Evolutionary conservation across 768 basidiomycete species (phyloP).

Genomic region (Cubamyces sp.): DNA sequence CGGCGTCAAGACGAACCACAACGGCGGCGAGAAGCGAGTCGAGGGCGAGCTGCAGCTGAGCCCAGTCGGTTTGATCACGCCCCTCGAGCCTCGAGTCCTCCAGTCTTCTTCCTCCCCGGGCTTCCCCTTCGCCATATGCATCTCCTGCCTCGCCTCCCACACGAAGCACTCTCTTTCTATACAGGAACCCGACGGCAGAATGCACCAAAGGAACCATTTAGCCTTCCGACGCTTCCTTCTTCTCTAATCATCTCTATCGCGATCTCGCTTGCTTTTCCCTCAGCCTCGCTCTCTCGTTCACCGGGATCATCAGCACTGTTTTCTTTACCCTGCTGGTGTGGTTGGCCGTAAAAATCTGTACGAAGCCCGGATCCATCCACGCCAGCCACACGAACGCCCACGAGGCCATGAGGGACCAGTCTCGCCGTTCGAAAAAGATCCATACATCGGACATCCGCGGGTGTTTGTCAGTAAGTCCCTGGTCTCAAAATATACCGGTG

Average conservation of each 20-base stretch:
- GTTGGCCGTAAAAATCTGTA: no score
- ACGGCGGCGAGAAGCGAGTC: background rate
- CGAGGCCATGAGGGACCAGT: no score
- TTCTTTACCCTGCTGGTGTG: no score
- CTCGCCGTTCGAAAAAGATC: background rate
- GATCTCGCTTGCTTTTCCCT: slow-evolving; percentile 8
- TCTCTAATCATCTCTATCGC: slow-evolving; percentile 13
- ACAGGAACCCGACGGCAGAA: slow-evolving; percentile 15
- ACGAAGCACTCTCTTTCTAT: background rate
- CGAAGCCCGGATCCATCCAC: no score
- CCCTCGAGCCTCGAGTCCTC: background rate
- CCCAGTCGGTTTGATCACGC: slow-evolving; percentile 2
- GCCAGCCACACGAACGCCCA: no score
- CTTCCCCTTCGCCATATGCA: slow-evolving; percentile 1
- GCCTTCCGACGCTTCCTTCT: no score
- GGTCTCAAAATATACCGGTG: background rate
- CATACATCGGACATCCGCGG: slow-evolving; percentile 6
- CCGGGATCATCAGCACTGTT: no score
- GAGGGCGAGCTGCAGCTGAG: background rate
- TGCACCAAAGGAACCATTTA: slow-evolving; percentile 4
- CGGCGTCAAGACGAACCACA: slow-evolving; percentile 15
- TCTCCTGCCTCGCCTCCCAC: slow-evolving; percentile 9
- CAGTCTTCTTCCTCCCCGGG: background rate
- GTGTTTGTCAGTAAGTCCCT: slow-evolving; percentile 1
- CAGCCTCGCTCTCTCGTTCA: no score